A percentile compares a stretch with the other conserved stretches of the same genome.
Conservation (phyloP, 164 flowering plant genomes). For the Stephania yunnanensis region DNA sequence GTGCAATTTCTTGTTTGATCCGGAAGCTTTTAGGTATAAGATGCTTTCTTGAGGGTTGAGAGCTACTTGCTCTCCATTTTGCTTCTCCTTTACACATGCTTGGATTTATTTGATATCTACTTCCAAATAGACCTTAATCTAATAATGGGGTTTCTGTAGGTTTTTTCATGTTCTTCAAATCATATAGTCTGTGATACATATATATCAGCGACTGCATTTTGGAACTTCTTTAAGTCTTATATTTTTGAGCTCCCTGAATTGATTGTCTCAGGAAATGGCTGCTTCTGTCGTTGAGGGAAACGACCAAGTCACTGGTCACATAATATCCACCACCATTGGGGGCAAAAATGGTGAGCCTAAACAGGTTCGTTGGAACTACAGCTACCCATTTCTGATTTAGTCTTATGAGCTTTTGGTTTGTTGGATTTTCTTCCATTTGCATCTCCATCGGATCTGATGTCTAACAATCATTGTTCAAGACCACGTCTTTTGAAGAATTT, state of each 20-base stretch:
- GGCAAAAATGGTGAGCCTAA: constrained; percentile 93
- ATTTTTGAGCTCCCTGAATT: background rate
- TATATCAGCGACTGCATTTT: background rate
- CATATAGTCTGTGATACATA: background rate
- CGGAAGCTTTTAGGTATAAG: constrained; percentile 14
- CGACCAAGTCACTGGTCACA: constrained; percentile 81
- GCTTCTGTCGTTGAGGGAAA: constrained; percentile 63
- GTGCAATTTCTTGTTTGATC: constrained; percentile 7
- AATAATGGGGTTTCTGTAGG: background rate
- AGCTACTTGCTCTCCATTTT: background rate
- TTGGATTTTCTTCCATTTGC: background rate
- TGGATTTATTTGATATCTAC: background rate
- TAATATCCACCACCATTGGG: constrained; percentile 87
- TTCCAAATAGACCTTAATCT: background rate
- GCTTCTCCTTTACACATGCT: background rate
- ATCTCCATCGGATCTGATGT: background rate
- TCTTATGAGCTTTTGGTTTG: background rate
- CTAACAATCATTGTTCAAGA: background rate
- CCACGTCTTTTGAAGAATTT: too few relatives aligned
- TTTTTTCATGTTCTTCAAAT: background rate
- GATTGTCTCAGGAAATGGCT: constrained; percentile 56
- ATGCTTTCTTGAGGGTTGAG: constrained; percentile 7
- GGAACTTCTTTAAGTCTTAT: background rate
- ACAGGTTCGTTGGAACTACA: constrained; percentile 46
- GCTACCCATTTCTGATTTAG: background rate